Conservation (phyloP, 73 alveolate species). For the Paramecium pentaurelia region DNA sequence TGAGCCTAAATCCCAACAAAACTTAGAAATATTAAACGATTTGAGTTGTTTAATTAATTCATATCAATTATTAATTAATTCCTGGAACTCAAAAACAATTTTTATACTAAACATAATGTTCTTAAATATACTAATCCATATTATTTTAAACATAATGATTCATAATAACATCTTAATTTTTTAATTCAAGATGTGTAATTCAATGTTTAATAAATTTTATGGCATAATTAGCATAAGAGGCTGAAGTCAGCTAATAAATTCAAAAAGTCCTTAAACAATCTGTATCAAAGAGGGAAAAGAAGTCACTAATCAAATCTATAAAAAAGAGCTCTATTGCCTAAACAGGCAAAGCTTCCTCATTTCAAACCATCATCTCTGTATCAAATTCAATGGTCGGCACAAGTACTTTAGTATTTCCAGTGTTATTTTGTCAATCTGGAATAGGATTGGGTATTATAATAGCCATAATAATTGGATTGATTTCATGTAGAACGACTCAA, state of each 20-base stretch:
- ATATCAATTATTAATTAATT: background rate
- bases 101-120: background rate
- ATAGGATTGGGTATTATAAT: background rate
- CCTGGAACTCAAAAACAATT: slow-evolving; percentile 2
- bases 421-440: background rate
- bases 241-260: slow-evolving; percentile 6
- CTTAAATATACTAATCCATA: background rate
- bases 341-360: background rate
- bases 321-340: background rate
- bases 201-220: background rate
- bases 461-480: background rate
- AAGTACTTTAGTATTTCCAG: slow-evolving; percentile 37
- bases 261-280: background rate
- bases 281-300: background rate
- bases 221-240: slow-evolving; percentile 42
- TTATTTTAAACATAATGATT: background rate
- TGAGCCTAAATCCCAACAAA: background rate
- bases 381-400: slow-evolving; percentile 46
- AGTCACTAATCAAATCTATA: background rate
- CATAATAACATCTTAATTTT: background rate
- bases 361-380: background rate
- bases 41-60: background rate
- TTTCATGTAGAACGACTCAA: slow-evolving; percentile 28
- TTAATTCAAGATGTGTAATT: background rate
- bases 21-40: background rate